These are phyloP conservation scores for Aspergillus sclerotioniger DNA, from an alignment of 495 filamentous ascomycete species.

Conservation along the genomic window DNA sequence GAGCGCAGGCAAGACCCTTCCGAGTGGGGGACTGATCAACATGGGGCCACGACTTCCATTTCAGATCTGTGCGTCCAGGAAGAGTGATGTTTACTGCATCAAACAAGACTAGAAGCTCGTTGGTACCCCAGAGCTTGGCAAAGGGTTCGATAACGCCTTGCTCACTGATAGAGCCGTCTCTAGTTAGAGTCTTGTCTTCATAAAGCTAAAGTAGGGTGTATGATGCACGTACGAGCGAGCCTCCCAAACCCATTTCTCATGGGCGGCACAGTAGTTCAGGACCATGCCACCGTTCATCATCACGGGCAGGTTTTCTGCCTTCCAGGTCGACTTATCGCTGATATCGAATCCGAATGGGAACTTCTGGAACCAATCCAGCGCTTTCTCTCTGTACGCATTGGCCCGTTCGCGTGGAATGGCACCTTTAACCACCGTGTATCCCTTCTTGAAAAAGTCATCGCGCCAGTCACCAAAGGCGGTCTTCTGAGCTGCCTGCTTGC, in stretches of 20 bases:
- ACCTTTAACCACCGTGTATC: slow-evolving; percentile 35
- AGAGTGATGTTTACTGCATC: slow-evolving; percentile 38
- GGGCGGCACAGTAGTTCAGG: slow-evolving; percentile 24
- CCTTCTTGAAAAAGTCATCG: slow-evolving; percentile 36
- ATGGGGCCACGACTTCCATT: slow-evolving; percentile 38
- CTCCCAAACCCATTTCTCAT: slow-evolving; percentile 35
- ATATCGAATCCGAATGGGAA: slow-evolving; percentile 39
- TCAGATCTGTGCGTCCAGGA: slow-evolving; percentile 29
- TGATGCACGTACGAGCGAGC: slow-evolving; percentile 17
- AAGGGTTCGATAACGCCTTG: slow-evolving; percentile 39
- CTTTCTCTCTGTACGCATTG: slow-evolving; percentile 33
- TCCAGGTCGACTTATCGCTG: slow-evolving; percentile 39
- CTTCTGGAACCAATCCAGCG: slow-evolving; percentile 38
- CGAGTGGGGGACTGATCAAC: slow-evolving; percentile 38
- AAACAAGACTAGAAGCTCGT: slow-evolving; percentile 39
- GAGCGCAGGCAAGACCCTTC: slow-evolving; percentile 30
- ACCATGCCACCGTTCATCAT: slow-evolving; percentile 41
- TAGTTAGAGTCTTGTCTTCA: too few relatives aligned
- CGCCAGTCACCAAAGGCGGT: slow-evolving; percentile 37
- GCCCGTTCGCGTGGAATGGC: slow-evolving; percentile 28
- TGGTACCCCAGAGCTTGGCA: slow-evolving; percentile 39
- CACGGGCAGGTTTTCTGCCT: slow-evolving; percentile 35
- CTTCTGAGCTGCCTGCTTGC: too few relatives aligned
- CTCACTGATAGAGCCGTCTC: slow-evolving; percentile 23
- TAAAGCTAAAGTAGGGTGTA: too few relatives aligned